A percentile compares a stretch with the other conserved stretches of the same genome.
These are phyloP conservation scores for Coprinopsis cinerea DNA, from an alignment of 768 basidiomycete genomes.

Conservation along the genomic window DNA sequence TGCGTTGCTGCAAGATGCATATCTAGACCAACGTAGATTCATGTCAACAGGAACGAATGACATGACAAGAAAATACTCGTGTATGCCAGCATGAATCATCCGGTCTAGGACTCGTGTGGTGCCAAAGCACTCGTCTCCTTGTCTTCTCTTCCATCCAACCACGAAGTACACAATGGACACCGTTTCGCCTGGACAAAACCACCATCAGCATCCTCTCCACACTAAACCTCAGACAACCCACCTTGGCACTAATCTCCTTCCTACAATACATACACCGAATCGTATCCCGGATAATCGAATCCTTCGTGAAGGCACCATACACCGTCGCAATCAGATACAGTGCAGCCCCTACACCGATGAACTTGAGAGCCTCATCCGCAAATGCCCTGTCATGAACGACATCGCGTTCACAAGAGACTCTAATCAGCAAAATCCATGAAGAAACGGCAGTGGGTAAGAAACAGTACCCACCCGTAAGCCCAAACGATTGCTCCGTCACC, in stretches of 20 bases:
- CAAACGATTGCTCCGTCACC: slow-evolving; percentile 41
- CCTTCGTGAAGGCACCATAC: slow-evolving; percentile 31
- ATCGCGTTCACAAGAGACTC: not conserved
- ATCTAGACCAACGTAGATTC: too few species aligned
- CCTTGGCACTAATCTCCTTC: slow-evolving; percentile 37
- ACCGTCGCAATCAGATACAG: slow-evolving; percentile 32
- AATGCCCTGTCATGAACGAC: slow-evolving; percentile 25
- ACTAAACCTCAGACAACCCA: too few species aligned
- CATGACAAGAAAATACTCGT: too few species aligned
- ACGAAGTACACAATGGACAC: slow-evolving; percentile 5
- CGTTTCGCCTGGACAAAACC: not conserved
- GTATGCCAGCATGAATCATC: too few species aligned
- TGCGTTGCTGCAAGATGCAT: too few species aligned
- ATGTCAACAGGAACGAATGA: too few species aligned
- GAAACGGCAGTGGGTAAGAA: not conserved
- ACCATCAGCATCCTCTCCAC: too few species aligned
- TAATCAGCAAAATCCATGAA: not conserved
- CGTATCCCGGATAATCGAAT: slow-evolving; percentile 36
- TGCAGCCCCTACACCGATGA: slow-evolving; percentile 32
- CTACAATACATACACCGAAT: slow-evolving; percentile 36
- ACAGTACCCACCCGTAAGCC: slow-evolving; percentile 26
- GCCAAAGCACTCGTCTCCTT: slow-evolving; percentile 6
- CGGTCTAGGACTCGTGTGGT: not conserved
- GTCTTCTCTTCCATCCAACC: slow-evolving; percentile 9
- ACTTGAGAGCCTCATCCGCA: slow-evolving; percentile 30